Percentiles rank a stretch among this genome's conserved stretches.
Evolutionary conservation across 129 eudicot species (phyloP).

Genomic region (Oenanthe sinensis): DNA sequence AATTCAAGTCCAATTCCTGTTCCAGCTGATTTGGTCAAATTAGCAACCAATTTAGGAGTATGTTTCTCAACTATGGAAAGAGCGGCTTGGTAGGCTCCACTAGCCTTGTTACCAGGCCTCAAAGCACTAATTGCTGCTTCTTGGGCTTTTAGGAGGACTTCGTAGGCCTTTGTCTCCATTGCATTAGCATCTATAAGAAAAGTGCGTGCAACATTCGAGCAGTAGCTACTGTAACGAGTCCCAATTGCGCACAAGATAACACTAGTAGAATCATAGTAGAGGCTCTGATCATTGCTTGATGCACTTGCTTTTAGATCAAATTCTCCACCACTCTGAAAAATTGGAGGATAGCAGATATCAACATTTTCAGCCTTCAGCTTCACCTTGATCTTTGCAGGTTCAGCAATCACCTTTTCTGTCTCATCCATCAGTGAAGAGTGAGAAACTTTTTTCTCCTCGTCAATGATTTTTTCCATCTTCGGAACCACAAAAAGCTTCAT

Average conservation of each 20-base stretch:
- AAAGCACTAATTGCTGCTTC: slow-evolving; percentile 46
- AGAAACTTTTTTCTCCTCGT: slow-evolving; percentile 49
- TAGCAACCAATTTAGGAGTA: slow-evolving; percentile 39
- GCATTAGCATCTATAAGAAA: slow-evolving; percentile 44
- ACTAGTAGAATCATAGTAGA: slow-evolving; percentile 46
- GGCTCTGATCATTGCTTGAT: slow-evolving; percentile 40
- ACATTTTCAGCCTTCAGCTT: slow-evolving; percentile 52
- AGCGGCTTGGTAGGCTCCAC: slow-evolving; percentile 45
- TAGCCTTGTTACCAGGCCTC: slow-evolving; percentile 36
- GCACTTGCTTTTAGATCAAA: slow-evolving; percentile 57
- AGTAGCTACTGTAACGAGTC: slow-evolving; percentile 44
- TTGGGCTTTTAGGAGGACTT: slow-evolving; percentile 45
- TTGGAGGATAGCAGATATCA: slow-evolving; percentile 62
- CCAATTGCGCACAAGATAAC: slow-evolving; percentile 53
- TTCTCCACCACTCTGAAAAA: slow-evolving; percentile 56
- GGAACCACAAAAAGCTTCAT: slow-evolving; percentile 56
- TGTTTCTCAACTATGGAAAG: slow-evolving; percentile 40
- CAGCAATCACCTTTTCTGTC: slow-evolving; percentile 44
- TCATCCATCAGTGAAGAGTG: slow-evolving; percentile 55
- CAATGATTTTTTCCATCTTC: slow-evolving; percentile 41
- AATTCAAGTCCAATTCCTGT: slow-evolving; percentile 66
- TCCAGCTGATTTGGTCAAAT: slow-evolving; percentile 57
- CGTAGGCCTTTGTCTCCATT: slow-evolving; percentile 45
- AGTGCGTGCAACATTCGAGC: slow-evolving; percentile 49
- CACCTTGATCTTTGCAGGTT: slow-evolving; percentile 36